A percentile compares a stretch with the other conserved stretches of the same genome.
phyloP scores from a whole-genome alignment of 202 grass and related monocot species.

The Carex sylvatica region DNA sequence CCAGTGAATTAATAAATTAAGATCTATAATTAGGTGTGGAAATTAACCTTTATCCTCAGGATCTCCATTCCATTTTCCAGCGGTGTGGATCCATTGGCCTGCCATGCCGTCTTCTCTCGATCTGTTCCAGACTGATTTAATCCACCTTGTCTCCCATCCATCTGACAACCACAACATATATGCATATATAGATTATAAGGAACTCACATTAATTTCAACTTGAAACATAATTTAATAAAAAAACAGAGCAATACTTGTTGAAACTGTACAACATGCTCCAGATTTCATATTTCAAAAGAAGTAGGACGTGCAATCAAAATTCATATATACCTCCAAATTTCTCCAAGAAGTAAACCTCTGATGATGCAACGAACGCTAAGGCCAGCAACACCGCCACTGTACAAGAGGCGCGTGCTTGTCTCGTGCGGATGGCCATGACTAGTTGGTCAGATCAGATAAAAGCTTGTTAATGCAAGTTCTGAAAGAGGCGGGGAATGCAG shows the following conservation, averaged over 20 bases:
- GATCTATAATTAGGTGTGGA: background rate
- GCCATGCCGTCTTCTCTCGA: constrained; percentile 58
- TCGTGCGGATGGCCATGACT: constrained; percentile 35
- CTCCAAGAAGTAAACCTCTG: too few relatives aligned
- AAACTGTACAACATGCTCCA: background rate
- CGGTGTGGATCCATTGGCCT: constrained; percentile 66
- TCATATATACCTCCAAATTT: too few relatives aligned
- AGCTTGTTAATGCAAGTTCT: constrained; percentile 1
- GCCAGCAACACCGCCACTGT: constrained; percentile 33
- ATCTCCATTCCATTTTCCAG: constrained; percentile 74
- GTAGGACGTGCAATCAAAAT: too few relatives aligned
- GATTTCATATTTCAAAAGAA: background rate
- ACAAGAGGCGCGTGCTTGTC: constrained; percentile 10
- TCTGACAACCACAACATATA: constrained; percentile 30
- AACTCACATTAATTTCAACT: background rate
- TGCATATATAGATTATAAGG: background rate
- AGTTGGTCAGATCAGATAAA: background rate
- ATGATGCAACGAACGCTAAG: constrained; percentile 31
- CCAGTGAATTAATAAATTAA: background rate
- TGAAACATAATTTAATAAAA: background rate
- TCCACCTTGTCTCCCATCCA: constrained; percentile 62
- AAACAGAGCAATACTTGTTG: background rate
- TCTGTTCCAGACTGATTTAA: constrained; percentile 79
- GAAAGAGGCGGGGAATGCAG: background rate
- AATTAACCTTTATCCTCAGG: constrained; percentile 69